phyloP scores from a whole-genome alignment of 495 filamentous ascomycete species.

The Penicillium canariense region DNA sequence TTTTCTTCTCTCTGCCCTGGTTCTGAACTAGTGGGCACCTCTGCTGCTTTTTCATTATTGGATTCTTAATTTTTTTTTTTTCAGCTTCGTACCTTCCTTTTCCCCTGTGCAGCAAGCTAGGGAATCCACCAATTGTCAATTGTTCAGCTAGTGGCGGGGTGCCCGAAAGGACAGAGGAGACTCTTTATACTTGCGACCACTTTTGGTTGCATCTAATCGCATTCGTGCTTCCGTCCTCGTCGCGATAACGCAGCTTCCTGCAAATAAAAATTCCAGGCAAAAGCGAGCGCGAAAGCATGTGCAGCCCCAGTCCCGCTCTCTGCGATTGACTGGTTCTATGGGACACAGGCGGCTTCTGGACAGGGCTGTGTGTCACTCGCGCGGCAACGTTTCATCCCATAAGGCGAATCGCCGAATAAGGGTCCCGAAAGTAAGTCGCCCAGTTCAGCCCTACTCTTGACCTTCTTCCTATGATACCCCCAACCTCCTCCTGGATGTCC shows the following conservation, averaged over 20 bases:
- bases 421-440: constrained; percentile 17
- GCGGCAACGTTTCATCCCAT: constrained; percentile 32
- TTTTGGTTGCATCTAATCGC: constrained; percentile 2
- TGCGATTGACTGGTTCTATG: constrained; percentile 39
- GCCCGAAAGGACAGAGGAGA: not conserved
- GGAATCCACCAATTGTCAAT: constrained; percentile 4
- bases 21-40: not conserved
- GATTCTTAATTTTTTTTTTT: constrained; percentile 1
- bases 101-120: not conserved
- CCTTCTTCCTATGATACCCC: not conserved
- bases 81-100: constrained; percentile 10
- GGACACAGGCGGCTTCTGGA: constrained; percentile 30
- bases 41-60: too few relatives aligned
- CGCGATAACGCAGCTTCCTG: not conserved
- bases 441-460: constrained; percentile 26
- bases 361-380: constrained; percentile 33
- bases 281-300: constrained; percentile 29
- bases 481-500: not conserved
- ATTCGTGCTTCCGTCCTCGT: constrained; percentile 4
- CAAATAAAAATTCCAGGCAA: too few relatives aligned
- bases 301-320: constrained; percentile 24
- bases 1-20: constrained; percentile 8
- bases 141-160: constrained; percentile 18
- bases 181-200: constrained; percentile 12
- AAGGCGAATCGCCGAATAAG: constrained; percentile 33